Percentiles rank a stretch among this genome's conserved stretches.
These are phyloP conservation scores for Sclerotinia spermophila DNA, from an alignment of 2,329 filamentous ascomycete species.

Conservation along the genomic window DNA sequence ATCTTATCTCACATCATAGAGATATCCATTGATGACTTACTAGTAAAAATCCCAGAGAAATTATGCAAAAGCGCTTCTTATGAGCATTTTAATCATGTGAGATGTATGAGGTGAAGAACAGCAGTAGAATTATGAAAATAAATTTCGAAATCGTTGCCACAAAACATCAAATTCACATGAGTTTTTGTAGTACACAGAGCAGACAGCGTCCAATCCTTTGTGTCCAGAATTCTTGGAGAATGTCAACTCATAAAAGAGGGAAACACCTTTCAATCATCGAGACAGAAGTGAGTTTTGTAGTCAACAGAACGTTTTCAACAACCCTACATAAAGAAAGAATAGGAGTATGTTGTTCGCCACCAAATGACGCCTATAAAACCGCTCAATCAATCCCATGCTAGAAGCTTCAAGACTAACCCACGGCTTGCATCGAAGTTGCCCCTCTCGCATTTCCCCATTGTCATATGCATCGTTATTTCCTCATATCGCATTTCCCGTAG, in stretches of 20 bases:
- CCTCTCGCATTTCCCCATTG: neutral
- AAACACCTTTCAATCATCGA: neutral
- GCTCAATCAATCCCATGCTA: neutral
- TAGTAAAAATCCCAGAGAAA: neutral
- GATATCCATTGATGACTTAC: neutral
- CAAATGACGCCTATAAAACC: neutral
- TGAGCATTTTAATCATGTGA: neutral
- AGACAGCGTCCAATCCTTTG: neutral
- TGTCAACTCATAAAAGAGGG: neutral
- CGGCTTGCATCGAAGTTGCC: neutral
- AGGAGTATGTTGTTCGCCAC: slow-evolving; percentile 1
- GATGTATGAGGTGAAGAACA: neutral
- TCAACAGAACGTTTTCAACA: neutral
- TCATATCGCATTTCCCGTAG: neutral
- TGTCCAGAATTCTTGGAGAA: neutral
- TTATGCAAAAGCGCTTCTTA: neutral
- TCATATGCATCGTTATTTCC: neutral
- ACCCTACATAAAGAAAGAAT: slow-evolving; percentile 6
- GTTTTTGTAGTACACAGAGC: neutral
- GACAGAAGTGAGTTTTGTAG: neutral
- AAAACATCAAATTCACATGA: neutral
- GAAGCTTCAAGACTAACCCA: neutral
- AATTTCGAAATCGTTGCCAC: neutral
- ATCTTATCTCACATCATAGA: neutral
- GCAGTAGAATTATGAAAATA: neutral